Percentiles rank a stretch among this genome's conserved stretches.
Conservation (phyloP, 495 filamentous ascomycete genomes). For the Chaetomium fimeti region DNA sequence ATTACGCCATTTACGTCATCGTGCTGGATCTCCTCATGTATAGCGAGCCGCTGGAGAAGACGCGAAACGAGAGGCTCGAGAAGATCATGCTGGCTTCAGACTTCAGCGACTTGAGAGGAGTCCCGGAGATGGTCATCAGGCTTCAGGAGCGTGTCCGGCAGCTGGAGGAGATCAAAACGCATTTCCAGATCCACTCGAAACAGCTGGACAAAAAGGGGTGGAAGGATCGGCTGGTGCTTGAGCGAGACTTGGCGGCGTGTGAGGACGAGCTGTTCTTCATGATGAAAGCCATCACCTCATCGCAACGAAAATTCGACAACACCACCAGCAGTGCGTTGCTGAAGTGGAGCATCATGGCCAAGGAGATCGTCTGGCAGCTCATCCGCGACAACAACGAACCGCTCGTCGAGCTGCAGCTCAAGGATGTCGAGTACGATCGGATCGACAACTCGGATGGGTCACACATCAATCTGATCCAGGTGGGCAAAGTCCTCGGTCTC, state of each 20-base stretch:
- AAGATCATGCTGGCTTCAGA: constrained; percentile 99
- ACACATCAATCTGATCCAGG: constrained; percentile 85
- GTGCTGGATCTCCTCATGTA: constrained; percentile 92
- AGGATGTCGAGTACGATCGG: constrained; percentile 85
- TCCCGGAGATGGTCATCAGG: constrained; percentile 87
- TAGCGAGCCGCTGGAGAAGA: constrained; percentile 93
- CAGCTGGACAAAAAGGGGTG: constrained; percentile 86
- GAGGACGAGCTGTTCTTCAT: constrained; percentile 99
- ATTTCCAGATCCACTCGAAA: constrained; percentile 89
- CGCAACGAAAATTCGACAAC: constrained; percentile 81
- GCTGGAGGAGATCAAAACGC: constrained; percentile 92
- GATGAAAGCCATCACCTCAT: constrained; percentile 99
- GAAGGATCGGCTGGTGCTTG: constrained; percentile 81
- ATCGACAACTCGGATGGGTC: constrained; percentile 96
- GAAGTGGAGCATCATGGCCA: constrained; percentile 84
- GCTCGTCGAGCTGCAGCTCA: constrained; percentile 88
- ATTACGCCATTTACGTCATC: constrained; percentile 96
- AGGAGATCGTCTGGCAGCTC: constrained; percentile 95
- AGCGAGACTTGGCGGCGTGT: constrained; percentile 81
- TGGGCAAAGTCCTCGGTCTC: constrained; percentile 76
- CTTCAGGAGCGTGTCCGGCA: constrained; percentile 90
- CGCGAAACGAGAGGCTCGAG: constrained; percentile 85
- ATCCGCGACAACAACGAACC: constrained; percentile 81
- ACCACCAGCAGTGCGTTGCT: constrained; percentile 71
- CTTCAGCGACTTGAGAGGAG: constrained; percentile 93